Evolutionary conservation across 768 basidiomycete genomes (phyloP).

Genomic region (Rhodotorula toruloides): DNA sequence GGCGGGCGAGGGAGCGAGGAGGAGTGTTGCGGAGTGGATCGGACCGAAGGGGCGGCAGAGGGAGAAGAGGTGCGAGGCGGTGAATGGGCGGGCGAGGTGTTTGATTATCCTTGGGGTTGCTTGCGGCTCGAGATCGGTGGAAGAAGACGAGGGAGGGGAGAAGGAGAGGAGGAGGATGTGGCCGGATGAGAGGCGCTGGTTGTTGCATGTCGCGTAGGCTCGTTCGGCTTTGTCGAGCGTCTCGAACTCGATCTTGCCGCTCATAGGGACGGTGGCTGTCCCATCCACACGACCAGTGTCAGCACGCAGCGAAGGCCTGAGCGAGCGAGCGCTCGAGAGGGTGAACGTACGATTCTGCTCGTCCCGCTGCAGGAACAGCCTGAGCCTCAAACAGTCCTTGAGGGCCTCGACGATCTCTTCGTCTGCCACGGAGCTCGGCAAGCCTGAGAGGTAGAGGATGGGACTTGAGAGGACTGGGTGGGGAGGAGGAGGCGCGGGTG

Average conservation of each 20-base stretch:
- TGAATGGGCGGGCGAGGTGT: conserved; percentile 65
- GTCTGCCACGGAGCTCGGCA: background rate
- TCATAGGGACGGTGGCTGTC: background rate
- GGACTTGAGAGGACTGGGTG: conserved; percentile 6
- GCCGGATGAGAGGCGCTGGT: background rate
- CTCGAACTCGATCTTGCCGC: conserved; percentile 29
- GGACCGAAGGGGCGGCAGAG: conserved; percentile 79
- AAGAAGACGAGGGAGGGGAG: conserved; percentile 51
- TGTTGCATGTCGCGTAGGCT: conserved; percentile 27
- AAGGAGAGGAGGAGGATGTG: conserved; percentile 12
- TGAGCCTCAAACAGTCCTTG: conserved; percentile 8
- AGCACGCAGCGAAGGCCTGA: background rate
- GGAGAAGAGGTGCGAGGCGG: conserved; percentile 72
- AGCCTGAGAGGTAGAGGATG: conserved; percentile 13
- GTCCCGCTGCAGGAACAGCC: background rate
- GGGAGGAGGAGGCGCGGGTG: background rate
- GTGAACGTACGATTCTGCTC: background rate
- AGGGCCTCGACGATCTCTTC: conserved; percentile 12
- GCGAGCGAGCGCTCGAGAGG: background rate
- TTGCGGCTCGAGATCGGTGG: conserved; percentile 62
- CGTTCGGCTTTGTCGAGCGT: conserved; percentile 24
- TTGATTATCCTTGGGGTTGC: conserved; percentile 77
- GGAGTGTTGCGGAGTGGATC: conserved; percentile 46
- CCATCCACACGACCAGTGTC: no score
- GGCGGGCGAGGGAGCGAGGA: conserved; percentile 3